A percentile compares a stretch with the other conserved stretches of the same genome.
phyloP scores from a whole-genome alignment of 257 asterid genomes.

The Solanum paucissectum region DNA sequence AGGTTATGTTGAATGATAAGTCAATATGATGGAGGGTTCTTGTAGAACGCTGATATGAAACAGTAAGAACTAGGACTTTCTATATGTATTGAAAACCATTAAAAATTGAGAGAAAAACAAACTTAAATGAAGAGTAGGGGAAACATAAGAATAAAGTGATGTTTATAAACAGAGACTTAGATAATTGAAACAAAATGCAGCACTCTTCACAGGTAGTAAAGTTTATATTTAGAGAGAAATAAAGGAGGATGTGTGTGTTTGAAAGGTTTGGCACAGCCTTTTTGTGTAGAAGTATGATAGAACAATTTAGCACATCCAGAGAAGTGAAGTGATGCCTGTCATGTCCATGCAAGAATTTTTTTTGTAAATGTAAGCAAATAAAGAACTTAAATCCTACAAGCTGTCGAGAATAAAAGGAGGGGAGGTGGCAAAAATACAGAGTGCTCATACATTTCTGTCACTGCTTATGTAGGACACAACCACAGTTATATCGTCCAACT shows the following conservation, averaged over 20 bases:
- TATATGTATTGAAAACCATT: background rate
- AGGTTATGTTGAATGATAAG: background rate
- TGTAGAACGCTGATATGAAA: background rate
- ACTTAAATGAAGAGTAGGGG: background rate
- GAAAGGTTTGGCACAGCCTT: background rate
- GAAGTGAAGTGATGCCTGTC: background rate
- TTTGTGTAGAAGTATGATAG: background rate
- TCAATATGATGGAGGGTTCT: background rate
- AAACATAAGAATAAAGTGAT: background rate
- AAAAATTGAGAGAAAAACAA: background rate
- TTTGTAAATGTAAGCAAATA: background rate
- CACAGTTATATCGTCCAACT: conserved; percentile 89
- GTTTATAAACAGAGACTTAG: background rate
- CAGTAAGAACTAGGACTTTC: background rate
- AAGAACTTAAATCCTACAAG: background rate
- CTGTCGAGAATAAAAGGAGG: background rate
- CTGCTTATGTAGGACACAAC: conserved; percentile 78
- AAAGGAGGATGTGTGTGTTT: background rate
- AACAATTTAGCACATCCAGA: background rate
- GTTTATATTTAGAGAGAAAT: background rate
- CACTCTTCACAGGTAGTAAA: background rate
- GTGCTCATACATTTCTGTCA: conserved; percentile 45
- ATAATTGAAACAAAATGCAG: background rate
- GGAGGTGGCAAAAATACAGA: background rate
- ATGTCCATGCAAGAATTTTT: background rate